Conservation (phyloP, 352 stramenopile species). For the Aphanomyces euteiches region DNA sequence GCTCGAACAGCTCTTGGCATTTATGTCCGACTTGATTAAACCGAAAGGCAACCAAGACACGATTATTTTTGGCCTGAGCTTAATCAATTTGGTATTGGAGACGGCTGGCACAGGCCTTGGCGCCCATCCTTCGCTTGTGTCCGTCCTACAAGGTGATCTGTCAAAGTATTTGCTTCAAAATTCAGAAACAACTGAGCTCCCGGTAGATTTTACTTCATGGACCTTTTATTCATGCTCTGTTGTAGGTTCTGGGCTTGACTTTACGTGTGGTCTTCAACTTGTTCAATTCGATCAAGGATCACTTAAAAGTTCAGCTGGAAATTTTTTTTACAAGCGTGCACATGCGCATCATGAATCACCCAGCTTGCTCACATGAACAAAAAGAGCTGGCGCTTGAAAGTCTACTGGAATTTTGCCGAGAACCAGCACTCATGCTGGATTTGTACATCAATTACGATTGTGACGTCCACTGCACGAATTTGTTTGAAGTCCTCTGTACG, state of each 20-base stretch:
- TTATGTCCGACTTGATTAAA: constrained; percentile 92
- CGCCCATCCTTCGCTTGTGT: constrained; percentile 72
- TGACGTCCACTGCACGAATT: constrained; percentile 97
- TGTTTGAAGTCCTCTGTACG: constrained; percentile 97
- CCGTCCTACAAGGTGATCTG: constrained; percentile 91
- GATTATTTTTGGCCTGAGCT: constrained; percentile 86
- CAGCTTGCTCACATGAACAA: constrained; percentile 76
- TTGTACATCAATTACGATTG: constrained; percentile 99
- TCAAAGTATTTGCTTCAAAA: constrained; percentile 97
- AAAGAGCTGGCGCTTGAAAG: constrained; percentile 89
- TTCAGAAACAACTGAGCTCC: constrained; percentile 93
- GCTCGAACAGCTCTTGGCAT: constrained; percentile 91
- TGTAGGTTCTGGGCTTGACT: constrained; percentile 64
- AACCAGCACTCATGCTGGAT: constrained; percentile 97
- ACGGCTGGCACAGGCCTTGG: constrained; percentile 84
- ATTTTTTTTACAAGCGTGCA: constrained; percentile 98
- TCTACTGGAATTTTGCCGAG: constrained; percentile 96
- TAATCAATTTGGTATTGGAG: constrained; percentile 98
- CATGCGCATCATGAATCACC: constrained; percentile 90
- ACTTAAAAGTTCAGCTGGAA: constrained; percentile 98
- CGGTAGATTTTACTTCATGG: constrained; percentile 48
- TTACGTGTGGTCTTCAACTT: constrained; percentile 99
- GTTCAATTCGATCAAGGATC: constrained; percentile 98
- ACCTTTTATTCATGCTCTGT: background rate
- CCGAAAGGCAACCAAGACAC: constrained; percentile 88